Conservation (phyloP, 2,329 filamentous ascomycete species). For the Cladophialophora bantiana region DNA sequence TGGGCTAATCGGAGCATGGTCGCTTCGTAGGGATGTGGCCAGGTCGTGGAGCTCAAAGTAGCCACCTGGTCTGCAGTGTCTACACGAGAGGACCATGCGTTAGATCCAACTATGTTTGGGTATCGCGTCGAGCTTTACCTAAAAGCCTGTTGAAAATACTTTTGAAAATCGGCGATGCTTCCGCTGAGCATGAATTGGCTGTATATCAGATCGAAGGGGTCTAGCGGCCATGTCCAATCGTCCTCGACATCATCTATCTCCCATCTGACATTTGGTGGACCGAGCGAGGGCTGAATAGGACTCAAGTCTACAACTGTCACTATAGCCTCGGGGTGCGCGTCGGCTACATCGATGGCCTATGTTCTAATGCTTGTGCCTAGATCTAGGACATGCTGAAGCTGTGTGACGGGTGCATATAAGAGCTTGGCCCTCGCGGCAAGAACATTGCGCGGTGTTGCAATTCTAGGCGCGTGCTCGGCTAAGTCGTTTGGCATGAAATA, state of each 20-base stretch:
- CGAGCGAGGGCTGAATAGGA: conserved; percentile 43
- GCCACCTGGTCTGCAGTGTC: conserved; percentile 44
- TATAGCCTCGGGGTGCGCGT: conserved; percentile 37
- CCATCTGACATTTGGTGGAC: conserved; percentile 63
- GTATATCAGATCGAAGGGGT: conserved; percentile 68
- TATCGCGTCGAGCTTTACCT: conserved; percentile 5
- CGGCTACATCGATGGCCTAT: conserved; percentile 38
- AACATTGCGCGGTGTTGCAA: conserved; percentile 43
- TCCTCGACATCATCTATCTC: conserved; percentile 65
- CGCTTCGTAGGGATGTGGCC: conserved; percentile 38
- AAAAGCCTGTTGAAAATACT: conserved; percentile 33
- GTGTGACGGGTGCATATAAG: conserved; percentile 34
- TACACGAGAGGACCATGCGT: conserved; percentile 42
- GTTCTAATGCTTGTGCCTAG: conserved; percentile 36
- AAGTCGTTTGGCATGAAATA: conserved; percentile 49
- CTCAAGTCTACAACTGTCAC: conserved; percentile 38
- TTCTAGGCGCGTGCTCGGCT: conserved; percentile 47
- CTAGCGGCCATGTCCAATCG: conserved; percentile 59
- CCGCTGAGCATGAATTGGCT: conserved; percentile 61
- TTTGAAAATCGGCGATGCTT: conserved; percentile 63
- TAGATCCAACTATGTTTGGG: conserved; percentile 32
- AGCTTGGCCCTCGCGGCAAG: conserved; percentile 25
- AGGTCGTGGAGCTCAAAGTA: conserved; percentile 53
- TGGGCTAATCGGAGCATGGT: conserved; percentile 40
- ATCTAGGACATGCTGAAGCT: conserved; percentile 33